Conservation (phyloP, 495 filamentous ascomycete genomes). For the Chaetomium cochliodes region DNA sequence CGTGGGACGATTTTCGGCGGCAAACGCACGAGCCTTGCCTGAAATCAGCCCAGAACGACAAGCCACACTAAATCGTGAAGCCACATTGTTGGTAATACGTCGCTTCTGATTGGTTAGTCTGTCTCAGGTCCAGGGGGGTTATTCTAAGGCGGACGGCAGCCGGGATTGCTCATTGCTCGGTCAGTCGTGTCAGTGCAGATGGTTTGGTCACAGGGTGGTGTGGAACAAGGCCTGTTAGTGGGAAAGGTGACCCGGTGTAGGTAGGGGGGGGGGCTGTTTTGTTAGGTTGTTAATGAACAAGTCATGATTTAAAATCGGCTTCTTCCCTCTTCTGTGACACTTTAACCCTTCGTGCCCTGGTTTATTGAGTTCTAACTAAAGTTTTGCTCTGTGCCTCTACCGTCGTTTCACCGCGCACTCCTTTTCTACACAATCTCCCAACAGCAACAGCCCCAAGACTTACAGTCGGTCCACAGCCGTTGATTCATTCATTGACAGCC, state of each 20-base stretch:
- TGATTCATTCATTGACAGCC: background rate
- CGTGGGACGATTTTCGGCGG: constrained; percentile 15
- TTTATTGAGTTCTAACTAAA: background rate
- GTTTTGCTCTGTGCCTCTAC: constrained; percentile 1
- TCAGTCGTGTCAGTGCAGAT: background rate
- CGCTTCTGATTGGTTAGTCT: constrained; percentile 22
- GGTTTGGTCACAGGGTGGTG: constrained; percentile 10
- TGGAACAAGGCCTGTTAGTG: background rate
- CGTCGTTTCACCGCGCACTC: background rate
- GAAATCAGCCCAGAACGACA: constrained; percentile 37
- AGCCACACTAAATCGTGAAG: constrained; percentile 27
- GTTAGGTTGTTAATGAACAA: background rate
- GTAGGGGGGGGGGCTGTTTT: no score
- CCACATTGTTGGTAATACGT: constrained; percentile 34
- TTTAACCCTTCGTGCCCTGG: background rate
- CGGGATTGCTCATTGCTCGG: constrained; percentile 3
- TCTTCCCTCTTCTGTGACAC: background rate
- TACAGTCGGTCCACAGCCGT: background rate
- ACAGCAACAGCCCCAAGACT: background rate
- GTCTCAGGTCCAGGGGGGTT: background rate
- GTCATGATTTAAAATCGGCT: constrained; percentile 5
- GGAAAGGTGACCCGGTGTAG: no score
- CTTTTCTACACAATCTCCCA: background rate
- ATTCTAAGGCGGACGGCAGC: no score
- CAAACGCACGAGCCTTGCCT: background rate